Evolutionary conservation across 208 protist genomes (phyloP), one percentile per base, ranked within the genome.

Genomic region (Sergeia podlipaevii): DNA sequence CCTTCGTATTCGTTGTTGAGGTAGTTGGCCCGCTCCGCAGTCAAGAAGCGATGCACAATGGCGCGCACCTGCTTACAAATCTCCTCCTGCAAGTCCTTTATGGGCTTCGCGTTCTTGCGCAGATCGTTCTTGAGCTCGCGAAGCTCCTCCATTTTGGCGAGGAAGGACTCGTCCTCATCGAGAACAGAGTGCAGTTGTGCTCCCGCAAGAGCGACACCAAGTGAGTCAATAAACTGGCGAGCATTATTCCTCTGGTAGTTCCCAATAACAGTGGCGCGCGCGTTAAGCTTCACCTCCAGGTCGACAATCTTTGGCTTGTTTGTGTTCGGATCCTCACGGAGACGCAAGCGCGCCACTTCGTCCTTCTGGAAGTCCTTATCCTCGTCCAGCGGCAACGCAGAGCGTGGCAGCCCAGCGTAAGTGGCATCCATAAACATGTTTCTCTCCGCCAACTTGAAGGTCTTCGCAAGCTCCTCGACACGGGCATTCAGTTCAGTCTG

Each of bases 151-250:
- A 79, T 68, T 0, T 68, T 30, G 5, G 48, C 53, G 30, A 79
- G 45, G 41, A 87, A 74, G 20, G 32, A 24, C 5, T 65, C 34
- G 42, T 82, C 67, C 3, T 43, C 58, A 44, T 76, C 63, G 17
- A 85, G 73, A 2, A 74, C 60, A 26, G 51, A 39, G 29, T 66
- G 48, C 30, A 85, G 28, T 48, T 66, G 72, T 0, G 60, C 27
- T 44, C 82, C 69, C 30, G 70, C 64, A 43, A 89, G 61, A 11
- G 77, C 65, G 1, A 92, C 67, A 44, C 85, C 80, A 8, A 85
- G 70, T 3, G 71, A 64, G 43, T 86, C 77, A 29, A 92, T 63
- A 45, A 85, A 89, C 33, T 71, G 66, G 0, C 78, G 71, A 39
- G 78, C 77, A 11, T 59, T 55, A 44, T 61, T 65, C 23, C 54